Conservation (phyloP, 495 filamentous ascomycete species). For the Letharia lupina region DNA sequence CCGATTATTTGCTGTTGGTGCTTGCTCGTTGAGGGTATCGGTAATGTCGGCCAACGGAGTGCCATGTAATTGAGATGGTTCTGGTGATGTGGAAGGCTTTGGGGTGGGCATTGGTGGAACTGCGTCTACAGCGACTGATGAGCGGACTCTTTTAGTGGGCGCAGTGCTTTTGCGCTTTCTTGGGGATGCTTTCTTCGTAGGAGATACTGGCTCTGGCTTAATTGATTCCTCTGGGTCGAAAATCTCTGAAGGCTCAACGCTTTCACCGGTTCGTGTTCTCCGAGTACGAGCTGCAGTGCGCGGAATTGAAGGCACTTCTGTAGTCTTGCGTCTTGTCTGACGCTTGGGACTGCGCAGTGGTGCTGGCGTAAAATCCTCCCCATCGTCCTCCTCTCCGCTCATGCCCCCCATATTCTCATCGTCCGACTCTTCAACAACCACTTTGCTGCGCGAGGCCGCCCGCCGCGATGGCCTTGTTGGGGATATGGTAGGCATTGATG, state of each 20-base stretch:
- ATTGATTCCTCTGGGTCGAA: conserved; percentile 50
- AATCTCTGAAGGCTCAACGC: conserved; percentile 51
- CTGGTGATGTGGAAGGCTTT: conserved; percentile 46
- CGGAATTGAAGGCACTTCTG: conserved; percentile 44
- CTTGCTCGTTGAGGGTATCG: conserved; percentile 53
- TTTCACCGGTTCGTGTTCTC: conserved; percentile 35
- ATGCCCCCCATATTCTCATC: conserved; percentile 53
- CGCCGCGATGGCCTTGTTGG: conserved; percentile 68
- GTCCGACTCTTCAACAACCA: conserved; percentile 70
- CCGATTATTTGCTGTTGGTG: conserved; percentile 34
- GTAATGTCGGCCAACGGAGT: conserved; percentile 76
- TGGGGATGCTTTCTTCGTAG: conserved; percentile 54
- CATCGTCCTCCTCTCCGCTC: conserved; percentile 52
- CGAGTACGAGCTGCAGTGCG: conserved; percentile 26
- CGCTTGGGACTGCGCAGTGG: conserved; percentile 44
- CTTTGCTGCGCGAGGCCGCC: conserved; percentile 57
- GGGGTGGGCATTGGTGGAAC: conserved; percentile 49
- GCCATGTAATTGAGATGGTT: conserved; percentile 45
- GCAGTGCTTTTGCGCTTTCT: conserved; percentile 64
- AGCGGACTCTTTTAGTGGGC: conserved; percentile 46
- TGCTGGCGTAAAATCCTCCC: conserved; percentile 73
- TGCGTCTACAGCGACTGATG: conserved; percentile 34
- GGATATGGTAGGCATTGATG: conserved; percentile 50
- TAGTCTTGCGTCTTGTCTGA: conserved; percentile 48
- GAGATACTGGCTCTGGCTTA: conserved; percentile 49